Conservation (phyloP, 768 basidiomycete species). For the Mycena olivaceomarginata region DNA sequence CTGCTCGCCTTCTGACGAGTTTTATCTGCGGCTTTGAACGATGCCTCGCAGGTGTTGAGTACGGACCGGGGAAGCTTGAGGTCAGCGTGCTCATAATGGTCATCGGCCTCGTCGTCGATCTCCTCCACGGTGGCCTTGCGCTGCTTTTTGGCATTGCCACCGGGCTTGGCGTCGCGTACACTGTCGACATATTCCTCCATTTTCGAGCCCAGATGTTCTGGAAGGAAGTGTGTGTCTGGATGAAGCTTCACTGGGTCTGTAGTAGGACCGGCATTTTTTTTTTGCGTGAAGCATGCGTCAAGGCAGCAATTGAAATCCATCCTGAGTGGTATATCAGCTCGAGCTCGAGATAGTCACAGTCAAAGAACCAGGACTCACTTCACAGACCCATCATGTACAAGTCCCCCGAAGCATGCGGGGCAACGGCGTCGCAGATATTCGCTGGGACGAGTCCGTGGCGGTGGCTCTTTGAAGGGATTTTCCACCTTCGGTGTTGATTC, state of each 20-base stretch:
- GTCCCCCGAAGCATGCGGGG: neutral
- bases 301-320: constrained; percentile 18
- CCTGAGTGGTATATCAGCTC: neutral
- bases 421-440: constrained; percentile 18
- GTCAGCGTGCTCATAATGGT: neutral
- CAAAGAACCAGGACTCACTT: neutral
- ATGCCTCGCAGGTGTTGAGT: constrained; percentile 35
- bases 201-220: neutral
- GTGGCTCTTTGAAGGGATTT: constrained; percentile 2
- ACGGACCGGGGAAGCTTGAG: constrained; percentile 31
- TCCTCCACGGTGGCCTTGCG: neutral
- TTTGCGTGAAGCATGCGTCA: constrained; percentile 46
- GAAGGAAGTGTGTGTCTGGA: constrained; percentile 33
- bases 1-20: constrained; percentile 44
- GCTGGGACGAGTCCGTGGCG: constrained; percentile 15
- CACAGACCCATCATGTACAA: neutral
- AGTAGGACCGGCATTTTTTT: constrained; percentile 9
- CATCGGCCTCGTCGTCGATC: neutral
- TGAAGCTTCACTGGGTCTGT: constrained; percentile 27
- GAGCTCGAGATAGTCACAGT: no score
- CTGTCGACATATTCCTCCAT: constrained; percentile 27
- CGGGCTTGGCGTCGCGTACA: neutral
- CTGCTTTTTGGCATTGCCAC: neutral
- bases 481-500: neutral
- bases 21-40: constrained; percentile 41